Percentiles rank a stretch among this genome's conserved stretches.
phyloP scores from a whole-genome alignment of 345 rosid genomes.

The Angophora floribunda region DNA sequence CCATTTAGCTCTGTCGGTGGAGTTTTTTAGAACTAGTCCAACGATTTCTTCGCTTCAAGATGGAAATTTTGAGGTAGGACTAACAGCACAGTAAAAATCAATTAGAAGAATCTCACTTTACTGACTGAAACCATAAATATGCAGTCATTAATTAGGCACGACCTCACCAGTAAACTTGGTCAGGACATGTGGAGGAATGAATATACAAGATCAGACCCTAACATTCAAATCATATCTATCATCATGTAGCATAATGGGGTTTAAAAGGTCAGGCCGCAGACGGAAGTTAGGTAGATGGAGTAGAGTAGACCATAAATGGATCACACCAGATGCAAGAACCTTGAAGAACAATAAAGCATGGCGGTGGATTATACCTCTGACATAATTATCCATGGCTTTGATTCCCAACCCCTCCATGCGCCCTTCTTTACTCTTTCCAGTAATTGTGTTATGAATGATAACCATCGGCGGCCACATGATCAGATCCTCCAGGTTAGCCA shows the following conservation, averaged over 20 bases:
- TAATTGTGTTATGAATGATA: slow-evolving; percentile 84
- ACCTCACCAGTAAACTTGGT: background rate
- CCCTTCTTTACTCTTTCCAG: slow-evolving; percentile 93
- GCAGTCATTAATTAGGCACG: background rate
- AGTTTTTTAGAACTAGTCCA: background rate
- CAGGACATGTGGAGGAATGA: background rate
- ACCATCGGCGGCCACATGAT: slow-evolving; percentile 96
- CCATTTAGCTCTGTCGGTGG: background rate
- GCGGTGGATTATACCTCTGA: slow-evolving; percentile 69
- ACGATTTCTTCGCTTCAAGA: background rate
- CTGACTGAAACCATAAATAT: background rate
- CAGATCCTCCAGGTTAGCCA: slow-evolving; percentile 76
- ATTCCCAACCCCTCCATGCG: slow-evolving; percentile 96
- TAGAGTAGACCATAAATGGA: background rate
- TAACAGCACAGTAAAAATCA: background rate
- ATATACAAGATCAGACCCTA: background rate
- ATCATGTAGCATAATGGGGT: background rate
- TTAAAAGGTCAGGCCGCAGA: background rate
- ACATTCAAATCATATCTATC: background rate
- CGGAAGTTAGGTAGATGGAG: background rate
- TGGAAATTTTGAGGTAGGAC: background rate
- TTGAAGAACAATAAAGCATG: slow-evolving; percentile 18
- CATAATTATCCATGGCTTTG: slow-evolving; percentile 85
- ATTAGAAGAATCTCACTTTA: background rate
- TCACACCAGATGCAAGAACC: background rate